Evolutionary conservation across 2,329 filamentous ascomycete genomes (phyloP), one percentile per base, ranked within the genome.

Genomic region (Colletotrichum euphorbiae): DNA sequence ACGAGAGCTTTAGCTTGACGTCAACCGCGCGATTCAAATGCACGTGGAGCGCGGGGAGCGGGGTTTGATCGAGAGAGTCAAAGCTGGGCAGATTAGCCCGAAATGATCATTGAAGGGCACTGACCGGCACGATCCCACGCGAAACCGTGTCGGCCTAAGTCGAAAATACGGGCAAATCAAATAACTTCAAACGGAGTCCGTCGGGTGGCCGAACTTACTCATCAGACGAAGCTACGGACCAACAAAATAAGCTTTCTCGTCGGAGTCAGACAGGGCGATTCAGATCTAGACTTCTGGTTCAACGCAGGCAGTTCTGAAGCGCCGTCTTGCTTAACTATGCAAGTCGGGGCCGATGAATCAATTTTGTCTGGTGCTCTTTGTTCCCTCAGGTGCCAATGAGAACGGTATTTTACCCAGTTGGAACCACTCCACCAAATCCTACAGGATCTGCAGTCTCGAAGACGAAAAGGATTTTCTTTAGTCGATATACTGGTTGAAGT

Each of bases 261-360:
- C 17, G 40, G 62, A 66, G 62, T 66, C 62, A 66, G 57, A 40
- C 19, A n/a, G 5, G 11, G 50, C 57, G 62, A 66, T 31, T 66
- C 62, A 66, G 55, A 61, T 50, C 15, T 19, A 28, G 31, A 13
- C 21, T 21, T 28, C 43, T 31, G 40, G 50, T 15, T 17, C 6
- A 11, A 12, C 36, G 36, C 19, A 45, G 13, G 15, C 42, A 8
- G 11, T n/a, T 54, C 51, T 15, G 31, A 24, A 54, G 17, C 33
- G 0, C 19, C 17, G 8, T 11, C 17, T 24, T 15, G 51, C 45
- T 40, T 4, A 0, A 46, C 33, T 38, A 15, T 40, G 55, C 13
- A 58, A 58, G 40, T 58, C 31, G 42, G 55, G 28, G 15, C 42
- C 42, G 55, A 58, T 43, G 50, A 6, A 28, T 28, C 28, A 28